Evolutionary conservation across 495 filamentous ascomycete species (phyloP), one percentile per base, ranked within the genome.

Genomic region (Aspergillus haitiensis): DNA sequence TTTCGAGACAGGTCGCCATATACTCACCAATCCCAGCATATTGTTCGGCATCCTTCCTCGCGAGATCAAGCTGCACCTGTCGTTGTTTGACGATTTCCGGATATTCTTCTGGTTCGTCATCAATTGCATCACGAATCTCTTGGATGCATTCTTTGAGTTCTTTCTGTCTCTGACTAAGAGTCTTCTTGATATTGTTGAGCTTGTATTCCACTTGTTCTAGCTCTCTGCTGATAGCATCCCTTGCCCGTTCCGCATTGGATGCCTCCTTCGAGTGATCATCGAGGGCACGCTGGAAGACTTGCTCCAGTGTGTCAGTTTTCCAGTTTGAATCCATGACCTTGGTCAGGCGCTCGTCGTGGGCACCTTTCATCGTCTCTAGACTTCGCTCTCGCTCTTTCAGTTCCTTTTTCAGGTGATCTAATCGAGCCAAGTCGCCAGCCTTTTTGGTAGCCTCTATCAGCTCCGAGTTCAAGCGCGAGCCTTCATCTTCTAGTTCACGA

Each of bases 351-450:
- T 86, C 81, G 31, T 81, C 82, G 74, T 95, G 89, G 0, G 90
- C 89, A 18, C 78, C 84, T 55, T 77, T 85, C 80, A 97, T 84
- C 1, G 90, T 93, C 13, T 89, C 81, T 3, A 97, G 73, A 40
- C 88, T 87, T 18, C 82, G 82, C 68, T 87, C 80, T 21, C 85
- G 80, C 45, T 90, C 87, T 54, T 86, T 86, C 16, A 88, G 68
- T 61, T 95, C 86, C 57, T 91, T 90, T 63, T 88, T 89, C 12
- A 90, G 77, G 63, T 90, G 82, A 49, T 92, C 88, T 7, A 98
- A 76, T 54, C 86, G 84, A 39, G 93, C 95, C 35, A 91, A 78
- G 48, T 92, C 90, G 3, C 84, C 81, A 34, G 90, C 91, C 61
- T 90, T 84, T 58, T 86, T 82, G 0, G 89, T 94, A 59, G 85